A percentile compares a stretch with the other conserved stretches of the same genome.
Conservation (phyloP, 441 rosid species). For the Pelargonium fulgidum region DNA sequence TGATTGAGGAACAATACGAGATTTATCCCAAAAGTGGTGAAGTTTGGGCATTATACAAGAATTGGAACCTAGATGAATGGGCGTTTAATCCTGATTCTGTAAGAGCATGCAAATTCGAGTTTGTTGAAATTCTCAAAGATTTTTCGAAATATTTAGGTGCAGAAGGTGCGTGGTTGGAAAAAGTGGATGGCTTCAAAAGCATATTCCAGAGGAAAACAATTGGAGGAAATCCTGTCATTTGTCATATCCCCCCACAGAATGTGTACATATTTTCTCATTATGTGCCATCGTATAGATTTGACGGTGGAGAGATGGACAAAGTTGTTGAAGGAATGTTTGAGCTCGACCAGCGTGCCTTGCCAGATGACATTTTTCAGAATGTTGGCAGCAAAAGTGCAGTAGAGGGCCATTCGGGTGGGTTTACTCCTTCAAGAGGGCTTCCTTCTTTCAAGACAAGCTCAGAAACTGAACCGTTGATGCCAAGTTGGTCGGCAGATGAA, state of each 20-base stretch:
- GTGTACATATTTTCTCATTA: conserved; percentile 25
- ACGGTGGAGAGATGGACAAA: conserved; percentile 24
- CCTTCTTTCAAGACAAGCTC: conserved; percentile 1
- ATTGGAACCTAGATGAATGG: conserved; percentile 27
- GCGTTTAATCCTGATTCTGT: conserved; percentile 18
- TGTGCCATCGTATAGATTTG: conserved; percentile 21
- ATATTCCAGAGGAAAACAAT: conserved; percentile 22
- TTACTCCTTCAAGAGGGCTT: conserved; percentile 8
- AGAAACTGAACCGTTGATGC: conserved; percentile 15
- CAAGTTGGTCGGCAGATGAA: conserved; percentile 14
- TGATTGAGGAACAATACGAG: conserved; percentile 16
- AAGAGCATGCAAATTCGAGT: conserved; percentile 20
- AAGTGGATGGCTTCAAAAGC: conserved; percentile 18
- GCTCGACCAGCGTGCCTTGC: conserved; percentile 27
- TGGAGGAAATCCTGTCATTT: conserved; percentile 21
- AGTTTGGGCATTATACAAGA: conserved; percentile 29
- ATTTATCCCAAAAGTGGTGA: conserved; percentile 28
- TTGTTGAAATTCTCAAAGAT: conserved; percentile 22
- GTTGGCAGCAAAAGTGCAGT: conserved; percentile 10
- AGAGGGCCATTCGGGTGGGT: background rate
- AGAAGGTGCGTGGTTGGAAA: conserved; percentile 16
- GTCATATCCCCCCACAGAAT: conserved; percentile 21
- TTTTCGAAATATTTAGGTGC: conserved; percentile 25
- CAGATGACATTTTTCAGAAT: conserved; percentile 20
- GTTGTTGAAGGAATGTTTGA: conserved; percentile 24